phyloP scores from a whole-genome alignment of 768 basidiomycete genomes.

The Leccinum incarnatum region DNA sequence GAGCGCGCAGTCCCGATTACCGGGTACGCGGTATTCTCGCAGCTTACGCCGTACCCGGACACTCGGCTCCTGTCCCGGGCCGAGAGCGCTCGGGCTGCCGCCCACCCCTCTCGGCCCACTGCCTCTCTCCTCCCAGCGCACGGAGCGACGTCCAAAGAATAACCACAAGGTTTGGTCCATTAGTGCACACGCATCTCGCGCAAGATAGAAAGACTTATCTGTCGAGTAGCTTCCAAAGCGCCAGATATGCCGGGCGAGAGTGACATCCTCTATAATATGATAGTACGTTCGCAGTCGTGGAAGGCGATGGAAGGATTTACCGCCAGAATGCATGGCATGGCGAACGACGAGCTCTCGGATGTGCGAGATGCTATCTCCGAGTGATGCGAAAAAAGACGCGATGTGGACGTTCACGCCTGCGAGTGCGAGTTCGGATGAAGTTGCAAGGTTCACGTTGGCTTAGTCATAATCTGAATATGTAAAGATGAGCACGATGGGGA shows the following conservation, averaged over 20 bases:
- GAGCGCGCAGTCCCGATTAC: not conserved
- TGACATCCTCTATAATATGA: not conserved
- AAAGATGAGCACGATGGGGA: slow-evolving; percentile 8
- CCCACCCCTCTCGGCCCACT: not conserved
- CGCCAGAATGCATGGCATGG: not conserved
- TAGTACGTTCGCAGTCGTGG: slow-evolving; percentile 1
- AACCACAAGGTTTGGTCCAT: not conserved
- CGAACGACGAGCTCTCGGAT: slow-evolving; percentile 6
- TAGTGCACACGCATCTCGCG: slow-evolving; percentile 7
- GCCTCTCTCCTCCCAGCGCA: not conserved
- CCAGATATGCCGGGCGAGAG: no score
- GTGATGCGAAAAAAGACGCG: slow-evolving; percentile 10
- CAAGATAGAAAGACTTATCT: not conserved
- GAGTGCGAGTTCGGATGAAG: slow-evolving; percentile 15
- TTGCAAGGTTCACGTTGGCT: slow-evolving; percentile 12
- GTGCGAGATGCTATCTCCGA: slow-evolving; percentile 4
- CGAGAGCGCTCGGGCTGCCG: no score
- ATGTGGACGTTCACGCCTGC: slow-evolving; percentile 7
- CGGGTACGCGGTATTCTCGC: not conserved
- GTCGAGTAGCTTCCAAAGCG: not conserved
- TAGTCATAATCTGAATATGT: slow-evolving; percentile 7
- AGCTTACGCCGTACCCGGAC: not conserved
- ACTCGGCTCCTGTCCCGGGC: no score
- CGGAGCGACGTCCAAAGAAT: not conserved
- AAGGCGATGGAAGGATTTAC: slow-evolving; percentile 1